Base-by-base conservation (phyloP, 306 rosid genomes). In the Quercus alba region DNA sequence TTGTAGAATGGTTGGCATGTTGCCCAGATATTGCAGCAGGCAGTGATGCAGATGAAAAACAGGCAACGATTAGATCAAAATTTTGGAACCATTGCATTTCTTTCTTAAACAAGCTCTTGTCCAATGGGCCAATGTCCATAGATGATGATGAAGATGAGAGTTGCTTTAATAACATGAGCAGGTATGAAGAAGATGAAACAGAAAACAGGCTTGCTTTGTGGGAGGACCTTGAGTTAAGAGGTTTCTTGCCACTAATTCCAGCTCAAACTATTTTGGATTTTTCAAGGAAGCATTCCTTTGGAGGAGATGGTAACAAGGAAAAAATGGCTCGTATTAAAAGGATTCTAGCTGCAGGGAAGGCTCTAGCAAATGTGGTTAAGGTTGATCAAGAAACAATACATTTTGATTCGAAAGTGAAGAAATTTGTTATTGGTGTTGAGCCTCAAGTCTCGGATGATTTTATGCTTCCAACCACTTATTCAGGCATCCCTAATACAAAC, bases 151-250 rank as follows among this genome's bases (percentile, higher is more conserved):
- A 86, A 81, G 99, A 90, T 76, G 95, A 91, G 38, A 84, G 90
- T 31, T 95, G 96, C 88, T 95, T 95, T 86, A 87, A 82, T 84
- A 91, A 91, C 85, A 86, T 89, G 92, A 90, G 94, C 85, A 88
- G 83, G 83, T 93, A 93, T 81, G 97, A 93, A 80, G 99, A 93
- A 79, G 99, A 93, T 18, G 94, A 91, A 83, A 93, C 99, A 76
- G 97, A 91, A 80, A 93, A 91, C 62, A 85, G 93, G 56, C 89
- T 89, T 88, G 98, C 99, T 84, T 84, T 95, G 81, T 89, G 92
- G 96, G 99, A 95, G 84, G 99, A 95, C 89, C 75, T 91, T 79
- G 98, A 95, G 86, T 84, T 95, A 77, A 90, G 97, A 85, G 99
- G 99, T 77, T 95, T 91, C 72, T 69, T 87, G 87, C 98, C 99